Base-by-base conservation (phyloP, 306 rosid genomes). In the Purshia tridentata region DNA sequence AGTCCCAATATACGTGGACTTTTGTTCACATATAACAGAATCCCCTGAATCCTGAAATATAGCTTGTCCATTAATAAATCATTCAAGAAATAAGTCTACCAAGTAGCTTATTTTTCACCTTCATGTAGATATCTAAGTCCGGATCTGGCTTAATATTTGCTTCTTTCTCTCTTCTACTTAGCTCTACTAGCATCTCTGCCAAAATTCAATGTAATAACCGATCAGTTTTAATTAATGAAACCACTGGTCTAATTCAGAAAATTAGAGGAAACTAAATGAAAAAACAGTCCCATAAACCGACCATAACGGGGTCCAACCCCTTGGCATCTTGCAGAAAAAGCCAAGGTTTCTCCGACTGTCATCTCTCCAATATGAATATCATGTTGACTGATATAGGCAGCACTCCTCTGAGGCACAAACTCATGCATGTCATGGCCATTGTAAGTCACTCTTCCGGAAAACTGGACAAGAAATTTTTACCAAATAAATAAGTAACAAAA, bases 301-400 rank as follows among this genome's bases (percentile, higher is more conserved):
- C 78, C 78, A 75, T 75, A 75, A 45, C 78, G 78, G 6, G 58
- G 0, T 65, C 78, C 78, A 14, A 65, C 78, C 58, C 78, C 78
- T 55, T 65, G 78, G 50, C 78, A 75, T 65, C 78, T 65, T n/a
- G 78, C 78, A 2, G 78, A 65, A 40, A 75, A 75, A 5, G 37
- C 40, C 57, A 75, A 46, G 8, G 78, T 75, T 55, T 75, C 78
- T 45, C 22, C 19, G 8, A 75, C 78, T 8, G 78, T 75, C 78
- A 75, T 44, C 46, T 75, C 78, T 16, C 67, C 67, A 9, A 55
- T 65, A 66, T 75, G 78, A 16, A 75, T 39, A 65, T 75, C 78
- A 45, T 65, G 56, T 29, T 75, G 78, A 18, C 72, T 65, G 63
- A 65, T 65, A 66, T 65, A 75, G 18, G 40, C 78, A 44, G 73